These are phyloP conservation scores for Talaromyces nanjingensis DNA, from an alignment of 495 filamentous ascomycete species.

Conservation along the genomic window DNA sequence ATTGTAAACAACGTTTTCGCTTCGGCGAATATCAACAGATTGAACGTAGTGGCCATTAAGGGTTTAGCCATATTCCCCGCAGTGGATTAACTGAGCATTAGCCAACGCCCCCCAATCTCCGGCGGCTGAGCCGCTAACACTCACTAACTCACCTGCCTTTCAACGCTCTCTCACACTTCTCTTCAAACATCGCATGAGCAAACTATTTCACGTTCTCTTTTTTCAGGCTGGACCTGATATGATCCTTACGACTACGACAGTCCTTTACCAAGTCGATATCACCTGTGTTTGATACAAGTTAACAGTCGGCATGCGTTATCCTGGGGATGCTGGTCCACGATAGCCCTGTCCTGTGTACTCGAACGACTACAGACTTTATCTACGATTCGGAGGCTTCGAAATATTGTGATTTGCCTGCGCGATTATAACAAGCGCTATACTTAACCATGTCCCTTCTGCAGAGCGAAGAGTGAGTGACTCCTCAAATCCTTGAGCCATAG, in stretches of 20 bases:
- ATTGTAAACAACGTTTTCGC: neutral
- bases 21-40: neutral
- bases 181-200: neutral
- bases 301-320: neutral
- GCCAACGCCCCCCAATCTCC: neutral
- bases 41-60: neutral
- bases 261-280: neutral
- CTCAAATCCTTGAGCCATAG: slow-evolving; percentile 6
- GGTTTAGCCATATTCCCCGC: neutral
- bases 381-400: neutral
- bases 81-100: neutral
- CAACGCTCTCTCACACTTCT: neutral
- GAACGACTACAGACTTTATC: neutral
- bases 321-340: neutral
- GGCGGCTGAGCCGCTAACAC: neutral
- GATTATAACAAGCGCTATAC: too few species aligned
- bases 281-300: neutral
- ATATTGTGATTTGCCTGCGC: neutral
- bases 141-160: neutral
- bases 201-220: neutral
- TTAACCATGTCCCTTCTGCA: slow-evolving; percentile 82
- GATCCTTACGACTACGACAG: too few species aligned
- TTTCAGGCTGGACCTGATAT: slow-evolving; percentile 5
- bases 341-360: neutral
- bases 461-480: slow-evolving; percentile 78